Evolutionary conservation across 2,329 filamentous ascomycete species (phyloP).

Genomic region (Mariannaea sp.): DNA sequence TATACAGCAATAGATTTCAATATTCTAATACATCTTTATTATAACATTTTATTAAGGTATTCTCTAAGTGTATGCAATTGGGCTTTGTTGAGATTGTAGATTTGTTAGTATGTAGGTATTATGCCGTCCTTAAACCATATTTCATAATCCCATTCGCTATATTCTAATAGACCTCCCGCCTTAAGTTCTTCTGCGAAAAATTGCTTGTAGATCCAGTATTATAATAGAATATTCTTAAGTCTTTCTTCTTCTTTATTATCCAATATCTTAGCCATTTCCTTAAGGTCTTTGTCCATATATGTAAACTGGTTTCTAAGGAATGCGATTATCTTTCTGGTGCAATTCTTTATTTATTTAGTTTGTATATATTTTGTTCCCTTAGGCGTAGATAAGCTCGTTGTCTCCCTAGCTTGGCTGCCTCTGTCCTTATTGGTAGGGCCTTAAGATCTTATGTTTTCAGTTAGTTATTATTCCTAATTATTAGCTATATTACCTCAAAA

Average conservation of each 20-base stretch:
- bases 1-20: constrained; percentile 42
- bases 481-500: not conserved
- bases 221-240: constrained; percentile 18
- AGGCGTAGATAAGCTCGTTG: not conserved
- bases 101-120: constrained; percentile 16
- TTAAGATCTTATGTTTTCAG: not conserved
- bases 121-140: constrained; percentile 12
- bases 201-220: constrained; percentile 23
- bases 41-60: constrained; percentile 34
- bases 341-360: constrained; percentile 3
- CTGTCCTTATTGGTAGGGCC: not conserved
- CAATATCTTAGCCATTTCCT: not conserved
- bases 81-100: constrained; percentile 22
- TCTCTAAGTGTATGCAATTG: constrained; percentile 26
- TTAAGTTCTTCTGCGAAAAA: constrained; percentile 23
- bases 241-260: not conserved
- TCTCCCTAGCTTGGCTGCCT: not conserved
- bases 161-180: constrained; percentile 10
- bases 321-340: not conserved
- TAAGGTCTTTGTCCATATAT: constrained; percentile 7
- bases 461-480: not conserved
- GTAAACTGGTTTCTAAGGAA: constrained; percentile 10
- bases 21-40: constrained; percentile 35
- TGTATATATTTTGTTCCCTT: constrained; percentile 10
- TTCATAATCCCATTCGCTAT: constrained; percentile 15